Base-by-base conservation (phyloP, 2,329 filamentous ascomycete genomes). In the Colletotrichum costaricense region DNA sequence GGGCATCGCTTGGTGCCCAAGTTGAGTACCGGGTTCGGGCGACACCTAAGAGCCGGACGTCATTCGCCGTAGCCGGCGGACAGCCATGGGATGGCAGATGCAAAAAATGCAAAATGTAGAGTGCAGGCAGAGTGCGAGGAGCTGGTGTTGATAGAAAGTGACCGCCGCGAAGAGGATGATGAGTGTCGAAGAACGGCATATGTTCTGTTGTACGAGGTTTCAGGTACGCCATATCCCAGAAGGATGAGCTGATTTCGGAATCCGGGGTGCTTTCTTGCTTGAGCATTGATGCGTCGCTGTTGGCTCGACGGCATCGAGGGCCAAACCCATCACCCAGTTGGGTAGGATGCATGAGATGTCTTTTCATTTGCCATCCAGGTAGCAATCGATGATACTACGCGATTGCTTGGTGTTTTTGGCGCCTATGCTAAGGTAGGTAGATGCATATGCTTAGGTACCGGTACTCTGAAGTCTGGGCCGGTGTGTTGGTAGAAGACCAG, bases 401-500 rank as follows among this genome's bases (percentile, higher is more conserved):
- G 42, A 19, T 49, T n/a, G 7, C 33, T 49, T n/a, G 30, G 30
- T 33, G 30, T 33, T 33, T 33, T 33, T 33, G 30, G 30, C 30
- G 30, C 30, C 30, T 33, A 33, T 33, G 30, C 30, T 33, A 33
- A 33, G 30, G 30, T 33, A 33, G 30, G 30, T 49, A 49, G 19
- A 49, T 49, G 19, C 42, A 22, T 24, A 35, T 33, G 63, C 28
- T 68, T 49, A 57, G 33, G 33, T 35, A 35, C 33, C 33, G 33
- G 11, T 33, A 19, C 66, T 24, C 52, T 26, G 42, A 22, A 42
- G 58, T 38, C 5, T 35, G 5, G 22, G 11, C 8, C 16, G 30
- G 52, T 26, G 55, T 42, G 30, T 8, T 19, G 28, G 46, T 72
- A 52, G 72, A 69, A 73, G 67, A 69, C 60, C 58, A 66, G 66